Conservation (phyloP, 164 flowering plant genomes). For the Aristolochia fimbriata region DNA sequence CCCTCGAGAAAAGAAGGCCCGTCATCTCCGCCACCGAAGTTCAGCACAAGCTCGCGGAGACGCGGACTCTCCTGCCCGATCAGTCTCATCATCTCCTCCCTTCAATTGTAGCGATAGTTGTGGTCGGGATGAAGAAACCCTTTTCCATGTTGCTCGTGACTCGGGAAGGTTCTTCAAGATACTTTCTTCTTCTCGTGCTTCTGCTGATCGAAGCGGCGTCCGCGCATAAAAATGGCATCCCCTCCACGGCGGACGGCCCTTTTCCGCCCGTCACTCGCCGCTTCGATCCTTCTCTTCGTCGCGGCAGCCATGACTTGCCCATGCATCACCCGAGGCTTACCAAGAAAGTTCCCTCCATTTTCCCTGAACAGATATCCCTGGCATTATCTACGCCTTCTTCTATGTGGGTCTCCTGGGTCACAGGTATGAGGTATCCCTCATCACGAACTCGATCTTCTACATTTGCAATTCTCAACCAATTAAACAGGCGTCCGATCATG, state of each 20-base stretch:
- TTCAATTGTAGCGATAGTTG: no score
- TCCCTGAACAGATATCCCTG: slow-evolving; percentile 80
- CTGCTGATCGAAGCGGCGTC: slow-evolving; percentile 1
- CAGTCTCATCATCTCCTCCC: no score
- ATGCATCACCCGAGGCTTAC: slow-evolving; percentile 56
- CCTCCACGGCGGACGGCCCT: slow-evolving; percentile 83
- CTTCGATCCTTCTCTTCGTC: slow-evolving; percentile 57
- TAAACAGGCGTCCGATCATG: background rate
- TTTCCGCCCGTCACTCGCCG: slow-evolving; percentile 56
- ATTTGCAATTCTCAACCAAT: no score
- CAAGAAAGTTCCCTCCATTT: slow-evolving; percentile 44
- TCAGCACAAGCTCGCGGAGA: no score
- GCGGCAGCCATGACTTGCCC: slow-evolving; percentile 76
- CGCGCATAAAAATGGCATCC: slow-evolving; percentile 18
- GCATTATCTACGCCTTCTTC: slow-evolving; percentile 71
- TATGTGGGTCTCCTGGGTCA: slow-evolving; percentile 92
- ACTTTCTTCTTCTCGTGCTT: background rate
- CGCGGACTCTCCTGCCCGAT: no score
- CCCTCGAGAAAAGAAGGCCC: no score
- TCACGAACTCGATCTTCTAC: no score
- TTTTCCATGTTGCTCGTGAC: no score
- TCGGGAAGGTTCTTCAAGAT: background rate
- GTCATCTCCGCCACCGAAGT: no score
- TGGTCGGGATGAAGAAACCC: no score
- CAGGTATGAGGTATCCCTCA: no score